A percentile compares a stretch with the other conserved stretches of the same genome.
phyloP scores from a whole-genome alignment of 202 grass and related monocot species.

The Sporobolus alterniflorus region DNA sequence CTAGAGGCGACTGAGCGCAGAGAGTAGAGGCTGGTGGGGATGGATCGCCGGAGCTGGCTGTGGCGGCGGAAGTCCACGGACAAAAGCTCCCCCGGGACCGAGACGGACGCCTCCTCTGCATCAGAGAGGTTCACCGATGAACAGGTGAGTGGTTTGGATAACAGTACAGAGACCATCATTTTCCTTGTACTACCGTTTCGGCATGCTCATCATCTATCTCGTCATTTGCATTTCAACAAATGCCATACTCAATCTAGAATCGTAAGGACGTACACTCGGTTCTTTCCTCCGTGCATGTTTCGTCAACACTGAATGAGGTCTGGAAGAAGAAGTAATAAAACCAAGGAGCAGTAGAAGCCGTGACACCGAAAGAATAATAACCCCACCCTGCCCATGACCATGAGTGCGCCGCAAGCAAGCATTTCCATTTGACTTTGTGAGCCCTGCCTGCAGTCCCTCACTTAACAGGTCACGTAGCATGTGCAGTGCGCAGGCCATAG shows the following conservation, averaged over 20 bases:
- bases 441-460: slow-evolving; percentile 19
- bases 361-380: slow-evolving; percentile 26
- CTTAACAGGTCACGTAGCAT: slow-evolving; percentile 54
- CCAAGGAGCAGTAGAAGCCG: slow-evolving; percentile 17
- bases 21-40: neutral
- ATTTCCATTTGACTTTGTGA: slow-evolving; percentile 52
- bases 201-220: neutral
- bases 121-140: slow-evolving; percentile 74
- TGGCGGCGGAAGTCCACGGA: slow-evolving; percentile 90
- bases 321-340: no score
- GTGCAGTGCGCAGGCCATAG: slow-evolving; percentile 36
- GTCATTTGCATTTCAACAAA: neutral
- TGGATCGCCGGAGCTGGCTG: slow-evolving; percentile 97
- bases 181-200: slow-evolving; percentile 5
- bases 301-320: neutral
- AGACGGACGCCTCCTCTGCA: slow-evolving; percentile 73
- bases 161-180: no score
- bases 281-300: neutral
- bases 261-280: no score
- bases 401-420: slow-evolving; percentile 43
- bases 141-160: slow-evolving; percentile 63
- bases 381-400: neutral
- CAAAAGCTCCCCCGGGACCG: slow-evolving; percentile 71
- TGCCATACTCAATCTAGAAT: neutral
- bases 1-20: neutral